Conservation (phyloP, 163 green algal genomes). For the Prototheca cutis region DNA sequence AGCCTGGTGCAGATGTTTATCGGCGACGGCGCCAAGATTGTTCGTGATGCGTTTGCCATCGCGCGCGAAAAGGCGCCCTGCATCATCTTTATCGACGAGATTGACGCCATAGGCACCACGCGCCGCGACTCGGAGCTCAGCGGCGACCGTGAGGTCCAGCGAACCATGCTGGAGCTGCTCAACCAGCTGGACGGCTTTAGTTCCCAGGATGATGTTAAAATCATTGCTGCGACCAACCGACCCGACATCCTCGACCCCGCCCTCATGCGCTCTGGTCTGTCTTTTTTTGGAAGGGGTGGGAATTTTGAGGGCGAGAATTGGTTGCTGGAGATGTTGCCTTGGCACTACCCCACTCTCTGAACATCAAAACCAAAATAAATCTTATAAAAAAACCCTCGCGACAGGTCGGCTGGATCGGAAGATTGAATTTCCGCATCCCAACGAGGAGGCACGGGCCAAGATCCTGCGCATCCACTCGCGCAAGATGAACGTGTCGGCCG, state of each 20-base stretch:
- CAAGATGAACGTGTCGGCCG: slow-evolving; percentile 93
- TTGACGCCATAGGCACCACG: slow-evolving; percentile 95
- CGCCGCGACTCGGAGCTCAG: slow-evolving; percentile 89
- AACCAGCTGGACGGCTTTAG: slow-evolving; percentile 98
- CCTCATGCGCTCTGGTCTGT: slow-evolving; percentile 87
- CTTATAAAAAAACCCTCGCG: too few relatives aligned
- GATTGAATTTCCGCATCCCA: slow-evolving; percentile 99
- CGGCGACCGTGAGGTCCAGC: slow-evolving; percentile 94
- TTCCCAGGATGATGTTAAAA: slow-evolving; percentile 87
- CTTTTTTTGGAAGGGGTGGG: too few relatives aligned
- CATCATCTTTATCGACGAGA: slow-evolving; percentile 99
- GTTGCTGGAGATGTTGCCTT: too few relatives aligned
- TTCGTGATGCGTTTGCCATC: slow-evolving; percentile 93
- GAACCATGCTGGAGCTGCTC: slow-evolving; percentile 98
- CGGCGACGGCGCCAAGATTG: slow-evolving; percentile 96
- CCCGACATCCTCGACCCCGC: slow-evolving; percentile 97
- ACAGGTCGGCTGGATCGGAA: slow-evolving; percentile 89
- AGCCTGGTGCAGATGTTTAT: slow-evolving; percentile 99
- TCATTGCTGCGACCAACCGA: slow-evolving; percentile 97
- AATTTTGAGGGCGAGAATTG: too few relatives aligned
- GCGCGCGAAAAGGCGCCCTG: slow-evolving; percentile 95
- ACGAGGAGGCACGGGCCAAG: slow-evolving; percentile 90
- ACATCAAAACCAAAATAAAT: too few relatives aligned
- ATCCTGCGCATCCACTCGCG: slow-evolving; percentile 94
- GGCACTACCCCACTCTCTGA: too few relatives aligned